Evolutionary conservation across 106 monocot genomes (phyloP), one percentile per base, ranked within the genome.

Genomic region (Platanthera guangdongensis): DNA sequence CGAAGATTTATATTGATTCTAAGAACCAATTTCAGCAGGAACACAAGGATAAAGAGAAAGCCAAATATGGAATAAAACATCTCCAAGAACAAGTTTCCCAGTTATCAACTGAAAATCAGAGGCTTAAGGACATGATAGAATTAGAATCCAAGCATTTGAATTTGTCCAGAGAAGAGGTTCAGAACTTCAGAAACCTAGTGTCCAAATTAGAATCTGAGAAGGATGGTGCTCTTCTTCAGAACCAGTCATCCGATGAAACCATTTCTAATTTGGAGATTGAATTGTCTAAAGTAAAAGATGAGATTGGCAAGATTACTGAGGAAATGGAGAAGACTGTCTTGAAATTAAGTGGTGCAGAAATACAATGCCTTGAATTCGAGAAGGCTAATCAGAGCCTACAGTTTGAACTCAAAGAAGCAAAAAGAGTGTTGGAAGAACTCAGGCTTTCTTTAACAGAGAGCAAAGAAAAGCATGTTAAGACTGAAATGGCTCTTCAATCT

Each of bases 61-160:
- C 6, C 3, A 71, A 28, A 47, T 47, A 67, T 55, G 79, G 75
- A 51, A 76, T 79, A 51, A 72, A 72, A 51, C 72, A 72, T 72
- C 50, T 72, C 4, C 50, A 72, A 72, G 72, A 51, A 51, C 21
- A 50, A 55, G 15, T 85, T 75, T 78, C 83, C 15, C 72, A 50
- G 19, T 76, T 83, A 54, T 83, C 81, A 53, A 68, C 63, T 51
- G 90, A 90, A 71, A 93, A 79, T 16, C 68, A 88, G 57, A 77
- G 50, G 79, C 72, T 72, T 21, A 72, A 72, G 51, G 11, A 22
- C 18, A 79, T 72, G 32, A 77, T 80, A 13, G 46, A 25, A 28
- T 82, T 74, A 60, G 78, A 87, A 73, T 80, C 82, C 50, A 76
- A 82, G 19, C 69, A 74, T 76, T 87, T 85, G 50, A 62, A 77